Conservation (phyloP, 345 rosid species). For the Hypericum androsaemum region DNA sequence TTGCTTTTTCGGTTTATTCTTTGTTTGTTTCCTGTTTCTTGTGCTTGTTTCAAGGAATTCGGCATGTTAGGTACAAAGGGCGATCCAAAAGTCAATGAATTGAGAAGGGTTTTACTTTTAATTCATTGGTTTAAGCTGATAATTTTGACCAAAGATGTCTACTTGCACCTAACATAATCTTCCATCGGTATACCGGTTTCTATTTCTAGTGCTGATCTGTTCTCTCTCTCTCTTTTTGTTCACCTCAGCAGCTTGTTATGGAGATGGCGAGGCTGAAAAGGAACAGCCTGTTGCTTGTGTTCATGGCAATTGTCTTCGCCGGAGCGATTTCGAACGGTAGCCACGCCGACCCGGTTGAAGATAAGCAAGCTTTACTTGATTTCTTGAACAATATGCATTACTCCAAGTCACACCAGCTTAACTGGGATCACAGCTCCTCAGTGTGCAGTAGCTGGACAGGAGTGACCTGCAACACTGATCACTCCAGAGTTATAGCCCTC, state of each 20-base stretch:
- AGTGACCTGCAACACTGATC: conserved; percentile 4
- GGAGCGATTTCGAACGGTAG: background rate
- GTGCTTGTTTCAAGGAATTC: no score
- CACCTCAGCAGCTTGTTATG: conserved; percentile 7
- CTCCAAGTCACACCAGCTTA: background rate
- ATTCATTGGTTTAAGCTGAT: no score
- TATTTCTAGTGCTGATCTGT: no score
- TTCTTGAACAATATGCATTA: background rate
- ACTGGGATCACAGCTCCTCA: background rate
- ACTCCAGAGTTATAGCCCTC: conserved; percentile 3
- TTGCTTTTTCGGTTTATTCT: background rate
- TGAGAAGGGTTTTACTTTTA: no score
- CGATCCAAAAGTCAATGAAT: no score
- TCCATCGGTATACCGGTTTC: no score
- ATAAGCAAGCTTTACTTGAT: conserved; percentile 7
- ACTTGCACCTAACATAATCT: no score
- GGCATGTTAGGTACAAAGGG: no score
- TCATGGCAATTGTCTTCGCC: background rate
- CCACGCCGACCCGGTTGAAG: conserved; percentile 2
- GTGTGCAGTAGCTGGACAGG: conserved; percentile 7
- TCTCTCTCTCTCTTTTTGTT: no score
- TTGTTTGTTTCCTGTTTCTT: no score
- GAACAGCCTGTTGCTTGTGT: background rate
- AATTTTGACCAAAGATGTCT: no score
- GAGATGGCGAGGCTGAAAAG: background rate